phyloP scores from a whole-genome alignment of 140 eudicot genomes.

The Stevia rebaudiana region DNA sequence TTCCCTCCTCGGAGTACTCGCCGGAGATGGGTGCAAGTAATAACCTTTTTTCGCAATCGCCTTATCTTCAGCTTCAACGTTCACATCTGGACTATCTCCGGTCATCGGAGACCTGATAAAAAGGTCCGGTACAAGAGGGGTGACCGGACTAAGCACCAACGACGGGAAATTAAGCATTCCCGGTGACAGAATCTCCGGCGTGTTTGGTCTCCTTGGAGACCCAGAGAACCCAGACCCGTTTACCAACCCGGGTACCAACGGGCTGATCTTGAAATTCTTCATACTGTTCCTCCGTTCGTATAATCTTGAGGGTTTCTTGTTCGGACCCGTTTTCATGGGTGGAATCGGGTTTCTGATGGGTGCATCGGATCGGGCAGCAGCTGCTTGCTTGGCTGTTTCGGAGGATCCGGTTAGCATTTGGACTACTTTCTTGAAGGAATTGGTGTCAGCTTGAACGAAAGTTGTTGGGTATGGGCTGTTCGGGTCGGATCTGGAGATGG shows the following conservation, averaged over 20 bases:
- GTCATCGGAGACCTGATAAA: slow-evolving; percentile 45
- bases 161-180: slow-evolving; percentile 78
- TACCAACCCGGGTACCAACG: slow-evolving; percentile 45
- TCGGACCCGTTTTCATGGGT: slow-evolving; percentile 46
- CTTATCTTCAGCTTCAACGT: slow-evolving; percentile 58
- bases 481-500: slow-evolving; percentile 73
- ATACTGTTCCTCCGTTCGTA: slow-evolving; percentile 70
- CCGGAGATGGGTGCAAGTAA: slow-evolving; percentile 81
- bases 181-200: slow-evolving; percentile 70
- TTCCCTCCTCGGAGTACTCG: slow-evolving; percentile 61
- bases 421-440: slow-evolving; percentile 87
- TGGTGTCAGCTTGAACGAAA: slow-evolving; percentile 86
- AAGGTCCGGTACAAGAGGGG: slow-evolving; percentile 85
- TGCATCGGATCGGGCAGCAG: slow-evolving; percentile 31
- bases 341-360: slow-evolving; percentile 49
- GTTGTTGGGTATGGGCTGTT: slow-evolving; percentile 87
- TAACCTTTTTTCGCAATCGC: slow-evolving; percentile 72
- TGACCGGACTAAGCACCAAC: slow-evolving; percentile 70
- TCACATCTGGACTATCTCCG: slow-evolving; percentile 20
- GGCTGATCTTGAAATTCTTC: slow-evolving; percentile 67
- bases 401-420: slow-evolving; percentile 96
- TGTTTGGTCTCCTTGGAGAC: slow-evolving; percentile 43
- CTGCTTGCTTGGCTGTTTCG: slow-evolving; percentile 43
- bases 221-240: slow-evolving; percentile 26
- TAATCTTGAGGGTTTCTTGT: slow-evolving; percentile 55